These are phyloP conservation scores for Ophiosphaerella korrae DNA, from an alignment of 2,329 filamentous ascomycete genomes.

Conservation along the genomic window DNA sequence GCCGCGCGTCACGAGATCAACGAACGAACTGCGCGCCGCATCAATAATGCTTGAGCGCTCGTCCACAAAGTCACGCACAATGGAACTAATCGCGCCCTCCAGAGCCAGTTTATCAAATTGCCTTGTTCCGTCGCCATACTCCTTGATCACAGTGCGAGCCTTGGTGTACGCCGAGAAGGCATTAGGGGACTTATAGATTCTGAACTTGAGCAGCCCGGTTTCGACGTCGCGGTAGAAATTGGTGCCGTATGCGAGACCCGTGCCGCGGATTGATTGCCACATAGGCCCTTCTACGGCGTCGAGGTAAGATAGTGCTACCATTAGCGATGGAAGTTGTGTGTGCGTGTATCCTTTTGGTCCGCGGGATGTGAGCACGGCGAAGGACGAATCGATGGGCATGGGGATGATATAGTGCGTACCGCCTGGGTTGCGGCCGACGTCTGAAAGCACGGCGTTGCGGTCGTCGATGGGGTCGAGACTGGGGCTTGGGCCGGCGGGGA, in stretches of 20 bases:
- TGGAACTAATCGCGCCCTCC: slow-evolving; percentile 86
- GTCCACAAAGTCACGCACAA: slow-evolving; percentile 85
- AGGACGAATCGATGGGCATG: slow-evolving; percentile 93
- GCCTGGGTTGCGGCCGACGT: slow-evolving; percentile 76
- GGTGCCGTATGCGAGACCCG: slow-evolving; percentile 89
- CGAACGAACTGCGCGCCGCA: slow-evolving; percentile 83
- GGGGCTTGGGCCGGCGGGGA: slow-evolving; percentile 55
- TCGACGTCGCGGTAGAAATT: slow-evolving; percentile 79
- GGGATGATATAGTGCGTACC: slow-evolving; percentile 79
- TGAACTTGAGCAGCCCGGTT: slow-evolving; percentile 79
- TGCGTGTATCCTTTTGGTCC: slow-evolving; percentile 79
- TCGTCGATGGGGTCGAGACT: slow-evolving; percentile 73
- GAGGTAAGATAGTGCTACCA: slow-evolving; percentile 89
- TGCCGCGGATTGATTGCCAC: slow-evolving; percentile 91
- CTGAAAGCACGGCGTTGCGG: slow-evolving; percentile 72
- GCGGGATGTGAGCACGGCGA: slow-evolving; percentile 74
- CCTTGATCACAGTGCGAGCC: slow-evolving; percentile 73
- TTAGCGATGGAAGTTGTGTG: slow-evolving; percentile 77
- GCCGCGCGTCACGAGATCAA: slow-evolving; percentile 77
- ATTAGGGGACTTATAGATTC: slow-evolving; percentile 88
- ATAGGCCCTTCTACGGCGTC: slow-evolving; percentile 92
- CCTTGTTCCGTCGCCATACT: slow-evolving; percentile 72
- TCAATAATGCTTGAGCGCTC: slow-evolving; percentile 84
- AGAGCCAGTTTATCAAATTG: slow-evolving; percentile 80
- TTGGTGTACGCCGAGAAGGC: slow-evolving; percentile 83